These are phyloP conservation scores for Aspergillus bombycis DNA, from an alignment of 2,329 filamentous ascomycete genomes.

Conservation along the genomic window DNA sequence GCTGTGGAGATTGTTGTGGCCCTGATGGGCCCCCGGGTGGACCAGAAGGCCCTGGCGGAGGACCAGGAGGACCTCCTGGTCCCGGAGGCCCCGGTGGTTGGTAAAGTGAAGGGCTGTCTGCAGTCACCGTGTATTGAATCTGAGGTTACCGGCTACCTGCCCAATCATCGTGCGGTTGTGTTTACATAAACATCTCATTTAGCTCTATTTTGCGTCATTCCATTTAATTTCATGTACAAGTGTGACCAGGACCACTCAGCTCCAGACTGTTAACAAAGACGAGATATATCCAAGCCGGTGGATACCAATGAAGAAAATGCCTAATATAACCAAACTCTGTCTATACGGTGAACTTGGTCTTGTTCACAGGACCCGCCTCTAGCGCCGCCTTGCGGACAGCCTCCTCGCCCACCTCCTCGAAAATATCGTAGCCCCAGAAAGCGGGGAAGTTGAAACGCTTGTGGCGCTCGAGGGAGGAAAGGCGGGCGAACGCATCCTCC, in stretches of 20 bases:
- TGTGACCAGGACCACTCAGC: too few species aligned
- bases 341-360: constrained; percentile 28
- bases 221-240: too few species aligned
- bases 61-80: constrained; percentile 3
- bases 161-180: too few species aligned
- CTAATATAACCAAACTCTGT: background rate
- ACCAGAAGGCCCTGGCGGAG: background rate
- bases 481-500: constrained; percentile 28
- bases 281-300: background rate
- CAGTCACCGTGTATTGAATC: background rate
- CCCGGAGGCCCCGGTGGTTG: constrained; percentile 10
- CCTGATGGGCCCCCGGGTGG: constrained; percentile 8
- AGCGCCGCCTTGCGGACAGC: constrained; percentile 23
- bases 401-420: constrained; percentile 34
- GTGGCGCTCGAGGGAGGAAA: constrained; percentile 35
- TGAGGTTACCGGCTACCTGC: background rate
- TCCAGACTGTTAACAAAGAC: background rate
- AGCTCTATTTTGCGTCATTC: too few species aligned
- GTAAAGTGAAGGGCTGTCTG: background rate
- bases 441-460: constrained; percentile 38
- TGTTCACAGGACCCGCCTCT: constrained; percentile 21
- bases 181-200: too few species aligned
- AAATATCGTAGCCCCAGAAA: constrained; percentile 38
- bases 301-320: background rate
- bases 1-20: constrained; percentile 11